Conservation (phyloP, 345 rosid genomes). For the Kandelia obovata region DNA sequence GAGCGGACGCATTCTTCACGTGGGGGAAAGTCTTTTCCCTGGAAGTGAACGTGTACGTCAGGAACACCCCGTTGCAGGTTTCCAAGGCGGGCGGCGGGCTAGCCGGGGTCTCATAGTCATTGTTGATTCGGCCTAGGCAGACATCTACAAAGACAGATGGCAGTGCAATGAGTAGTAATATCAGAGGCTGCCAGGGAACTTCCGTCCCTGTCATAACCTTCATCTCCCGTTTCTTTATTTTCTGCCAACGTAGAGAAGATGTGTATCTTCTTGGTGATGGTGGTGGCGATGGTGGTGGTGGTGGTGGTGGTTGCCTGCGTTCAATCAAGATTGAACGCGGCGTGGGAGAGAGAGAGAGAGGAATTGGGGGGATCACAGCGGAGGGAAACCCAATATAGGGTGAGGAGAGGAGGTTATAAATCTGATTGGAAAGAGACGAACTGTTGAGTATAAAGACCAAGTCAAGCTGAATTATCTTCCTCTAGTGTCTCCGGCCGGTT, state of each 20-base stretch:
- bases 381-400: conserved; percentile 25
- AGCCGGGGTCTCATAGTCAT: conserved; percentile 18
- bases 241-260: conserved; percentile 9
- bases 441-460: conserved; percentile 2
- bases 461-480: conserved; percentile 38
- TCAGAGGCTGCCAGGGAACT: conserved; percentile 28
- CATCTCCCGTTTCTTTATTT: conserved; percentile 3
- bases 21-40: conserved; percentile 58
- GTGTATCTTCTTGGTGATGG: background rate
- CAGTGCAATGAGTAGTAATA: conserved; percentile 15
- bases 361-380: conserved; percentile 13
- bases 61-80: conserved; percentile 63
- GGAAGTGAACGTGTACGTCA: conserved; percentile 53
- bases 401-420: no score
- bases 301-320: conserved; percentile 31
- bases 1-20: conserved; percentile 70
- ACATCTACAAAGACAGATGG: conserved; percentile 15
- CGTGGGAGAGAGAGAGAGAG: conserved; percentile 17
- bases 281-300: conserved; percentile 33
- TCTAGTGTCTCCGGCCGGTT: conserved; percentile 38
- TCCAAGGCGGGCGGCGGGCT: conserved; percentile 49
- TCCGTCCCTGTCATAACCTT: conserved; percentile 33
- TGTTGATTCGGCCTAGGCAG: conserved; percentile 45
- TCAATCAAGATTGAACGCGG: conserved; percentile 22
- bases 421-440: background rate